A percentile compares a stretch with the other conserved stretches of the same genome.
Evolutionary conservation across 169 alveolate species (phyloP).

Genomic region (Plasmodium chabaudi): DNA sequence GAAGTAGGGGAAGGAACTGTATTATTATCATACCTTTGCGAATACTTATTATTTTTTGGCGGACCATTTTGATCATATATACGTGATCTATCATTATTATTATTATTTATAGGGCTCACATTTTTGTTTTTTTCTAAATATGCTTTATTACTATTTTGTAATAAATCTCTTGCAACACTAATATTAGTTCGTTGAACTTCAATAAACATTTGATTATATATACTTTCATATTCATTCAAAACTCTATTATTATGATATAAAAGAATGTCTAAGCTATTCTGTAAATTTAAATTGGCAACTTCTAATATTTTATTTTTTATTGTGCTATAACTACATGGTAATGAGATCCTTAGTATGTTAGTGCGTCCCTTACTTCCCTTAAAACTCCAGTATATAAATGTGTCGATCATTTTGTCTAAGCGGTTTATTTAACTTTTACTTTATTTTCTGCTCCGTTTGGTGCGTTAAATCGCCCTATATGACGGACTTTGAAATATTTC

Average conservation of each 20-base stretch:
- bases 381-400: conserved; percentile 66
- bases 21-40: neutral
- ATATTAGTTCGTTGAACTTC: conserved; percentile 64
- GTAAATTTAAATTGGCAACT: conserved; percentile 30
- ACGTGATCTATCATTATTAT: neutral
- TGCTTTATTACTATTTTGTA: conserved; percentile 33
- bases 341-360: conserved; percentile 53
- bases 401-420: conserved; percentile 24
- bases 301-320: conserved; percentile 63
- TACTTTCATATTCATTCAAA: conserved; percentile 71
- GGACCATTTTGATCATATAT: conserved; percentile 4
- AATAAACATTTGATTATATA: conserved; percentile 48
- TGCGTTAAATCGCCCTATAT: neutral
- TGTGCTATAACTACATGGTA: conserved; percentile 67
- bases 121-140: conserved; percentile 55
- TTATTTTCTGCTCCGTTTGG: neutral
- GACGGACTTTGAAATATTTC: too few species aligned
- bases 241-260: conserved; percentile 57
- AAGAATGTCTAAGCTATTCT: conserved; percentile 49
- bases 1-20: too few species aligned
- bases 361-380: conserved; percentile 56
- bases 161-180: conserved; percentile 19
- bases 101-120: neutral
- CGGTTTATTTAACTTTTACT: neutral
- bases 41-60: neutral